phyloP scores from a whole-genome alignment of 768 basidiomycete species.

The Gymnopilus dilepis region DNA sequence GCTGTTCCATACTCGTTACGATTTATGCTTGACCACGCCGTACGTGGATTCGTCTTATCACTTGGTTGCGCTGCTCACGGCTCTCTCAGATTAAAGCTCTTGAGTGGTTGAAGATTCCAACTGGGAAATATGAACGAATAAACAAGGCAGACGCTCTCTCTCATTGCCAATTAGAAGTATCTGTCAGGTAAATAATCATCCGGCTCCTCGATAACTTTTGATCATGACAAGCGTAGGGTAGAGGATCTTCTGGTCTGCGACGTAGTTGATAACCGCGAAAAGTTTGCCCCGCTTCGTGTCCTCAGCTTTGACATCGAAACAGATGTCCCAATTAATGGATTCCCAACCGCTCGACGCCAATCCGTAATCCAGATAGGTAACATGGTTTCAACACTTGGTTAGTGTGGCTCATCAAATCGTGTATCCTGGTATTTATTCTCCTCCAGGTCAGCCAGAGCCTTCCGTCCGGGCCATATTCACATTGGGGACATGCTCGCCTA shows the following conservation, averaged over 20 bases:
- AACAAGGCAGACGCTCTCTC: conserved; percentile 62
- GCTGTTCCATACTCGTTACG: conserved; percentile 85
- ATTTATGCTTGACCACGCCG: conserved; percentile 95
- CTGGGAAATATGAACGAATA: conserved; percentile 70
- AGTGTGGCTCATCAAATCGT: neutral
- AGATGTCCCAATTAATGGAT: conserved; percentile 69
- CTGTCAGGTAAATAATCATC: conserved; percentile 55
- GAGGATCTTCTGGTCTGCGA: conserved; percentile 81
- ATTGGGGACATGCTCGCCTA: conserved; percentile 86
- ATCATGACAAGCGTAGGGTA: conserved; percentile 53
- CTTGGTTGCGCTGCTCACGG: neutral
- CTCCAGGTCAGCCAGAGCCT: conserved; percentile 78
- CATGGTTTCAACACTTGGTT: conserved; percentile 94
- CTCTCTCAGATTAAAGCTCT: conserved; percentile 78
- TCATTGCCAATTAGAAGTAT: conserved; percentile 85
- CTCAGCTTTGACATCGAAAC: conserved; percentile 98
- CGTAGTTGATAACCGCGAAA: conserved; percentile 85
- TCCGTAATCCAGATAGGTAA: conserved; percentile 96
- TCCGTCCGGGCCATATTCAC: conserved; percentile 95
- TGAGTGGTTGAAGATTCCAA: conserved; percentile 92
- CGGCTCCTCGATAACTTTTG: neutral
- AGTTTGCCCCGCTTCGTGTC: conserved; percentile 86
- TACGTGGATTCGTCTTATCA: conserved; percentile 30
- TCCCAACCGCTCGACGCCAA: conserved; percentile 82
- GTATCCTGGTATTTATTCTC: neutral